Evolutionary conservation across 2,329 filamentous ascomycete species (phyloP), one percentile per base, ranked within the genome.

Genomic region (Colletotrichum tropicale): DNA sequence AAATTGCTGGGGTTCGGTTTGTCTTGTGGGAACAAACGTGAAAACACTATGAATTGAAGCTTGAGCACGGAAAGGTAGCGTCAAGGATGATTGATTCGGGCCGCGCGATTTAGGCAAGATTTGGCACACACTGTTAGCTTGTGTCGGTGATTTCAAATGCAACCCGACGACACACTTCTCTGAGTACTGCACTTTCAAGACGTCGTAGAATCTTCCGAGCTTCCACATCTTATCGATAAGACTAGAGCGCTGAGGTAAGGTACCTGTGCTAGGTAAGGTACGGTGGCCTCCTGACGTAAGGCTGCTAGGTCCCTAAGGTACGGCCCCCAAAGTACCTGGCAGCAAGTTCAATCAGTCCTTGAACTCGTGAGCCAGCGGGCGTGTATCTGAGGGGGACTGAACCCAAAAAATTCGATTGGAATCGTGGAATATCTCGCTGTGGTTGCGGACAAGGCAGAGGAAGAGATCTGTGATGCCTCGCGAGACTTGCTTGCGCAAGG

Each of bases 1-100:
- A 13, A 13, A 24, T 18, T 48, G 8, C 72, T 26, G 48, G 77
- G 16, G 73, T 72, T 18, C 83, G 86, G 6, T 93, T 94, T 2
- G 84, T 96, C n/a, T 86, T 96, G 24, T 88, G 96, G 2, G 10
- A 55, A n/a, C 26, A 34, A n/a, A 55, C 21, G 61, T 9, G 24
- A 30, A 16, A 48, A 15, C 16, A 58, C 36, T 32, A 21, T 8
- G 12, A 55, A 15, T 55, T 21, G 55, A 71, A 65, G 36, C 24
- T 16, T 18, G 16, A 9, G 10, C 24, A 18, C 52, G 12, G n/a
- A 36, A 16, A 55, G 26, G 21, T 34, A n/a, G 55, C 13, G 48
- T 38, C n/a, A 30, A 6, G 21, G 61, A 38, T 55, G 52, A 24
- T 52, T 34, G 62, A 64, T 28, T 61, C 24, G 58, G 26, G 32